Conservation (phyloP, 2,329 filamentous ascomycete genomes). For the Arthroderma sp. region DNA sequence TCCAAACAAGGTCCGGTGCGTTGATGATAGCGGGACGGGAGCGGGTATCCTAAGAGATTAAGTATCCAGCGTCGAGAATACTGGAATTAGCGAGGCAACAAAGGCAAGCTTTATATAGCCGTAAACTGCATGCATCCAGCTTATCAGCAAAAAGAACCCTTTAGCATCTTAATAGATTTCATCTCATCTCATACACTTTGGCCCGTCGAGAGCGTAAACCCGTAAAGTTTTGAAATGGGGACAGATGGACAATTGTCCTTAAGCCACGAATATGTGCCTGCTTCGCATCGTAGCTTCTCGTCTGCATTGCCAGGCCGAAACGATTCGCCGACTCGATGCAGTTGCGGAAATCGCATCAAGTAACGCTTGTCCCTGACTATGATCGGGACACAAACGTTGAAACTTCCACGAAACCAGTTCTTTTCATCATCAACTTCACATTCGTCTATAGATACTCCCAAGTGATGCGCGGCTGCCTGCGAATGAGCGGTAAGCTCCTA, state of each 20-base stretch:
- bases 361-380: neutral
- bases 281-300: slow-evolving; percentile 9
- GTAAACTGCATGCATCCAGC: slow-evolving; percentile 4
- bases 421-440: slow-evolving; percentile 2
- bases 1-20: slow-evolving; percentile 1
- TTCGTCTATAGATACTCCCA: slow-evolving; percentile 6
- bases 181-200: slow-evolving; percentile 8
- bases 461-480: slow-evolving; percentile 8
- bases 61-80: slow-evolving; percentile 5
- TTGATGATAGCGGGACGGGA: slow-evolving; percentile 4
- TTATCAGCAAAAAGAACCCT: neutral
- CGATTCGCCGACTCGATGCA: slow-evolving; percentile 6
- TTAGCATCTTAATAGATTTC: neutral
- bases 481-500: slow-evolving; percentile 2
- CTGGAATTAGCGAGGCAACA: slow-evolving; percentile 3
- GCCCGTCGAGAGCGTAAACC: slow-evolving; percentile 10
- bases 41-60: slow-evolving; percentile 1
- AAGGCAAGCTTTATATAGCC: slow-evolving; percentile 4
- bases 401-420: slow-evolving; percentile 20
- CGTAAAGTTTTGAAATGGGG: slow-evolving; percentile 11
- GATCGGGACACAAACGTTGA: slow-evolving; percentile 23
- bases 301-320: slow-evolving; percentile 9
- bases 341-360: slow-evolving; percentile 7
- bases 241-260: slow-evolving; percentile 8
- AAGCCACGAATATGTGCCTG: slow-evolving; percentile 8